Conservation (phyloP, 306 rosid species). For the Rosa persica region DNA sequence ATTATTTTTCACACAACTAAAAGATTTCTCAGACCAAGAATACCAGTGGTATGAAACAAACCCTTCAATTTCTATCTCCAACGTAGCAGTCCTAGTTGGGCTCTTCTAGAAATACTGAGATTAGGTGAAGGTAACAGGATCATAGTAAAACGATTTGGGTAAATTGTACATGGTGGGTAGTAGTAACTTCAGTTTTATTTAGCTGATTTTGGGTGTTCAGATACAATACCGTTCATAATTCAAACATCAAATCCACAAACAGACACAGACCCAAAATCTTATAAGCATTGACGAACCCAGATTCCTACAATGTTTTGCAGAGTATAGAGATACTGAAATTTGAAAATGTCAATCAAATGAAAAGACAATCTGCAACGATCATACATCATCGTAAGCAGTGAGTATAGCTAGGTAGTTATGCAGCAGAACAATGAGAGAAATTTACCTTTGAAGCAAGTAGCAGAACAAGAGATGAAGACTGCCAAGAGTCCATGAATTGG, state of each 20-base stretch:
- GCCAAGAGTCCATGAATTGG: neutral
- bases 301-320: neutral
- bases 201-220: neutral
- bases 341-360: neutral
- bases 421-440: neutral
- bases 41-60: neutral
- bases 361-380: neutral
- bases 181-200: constrained; percentile 18
- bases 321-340: neutral
- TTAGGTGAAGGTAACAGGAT: constrained; percentile 10
- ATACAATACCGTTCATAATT: neutral
- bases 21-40: neutral
- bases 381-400: neutral
- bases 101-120: neutral
- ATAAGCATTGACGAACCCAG: neutral
- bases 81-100: neutral
- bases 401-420: neutral
- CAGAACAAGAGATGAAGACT: neutral
- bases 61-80: neutral
- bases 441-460: neutral
- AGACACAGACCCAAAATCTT: neutral
- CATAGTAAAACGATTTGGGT: constrained; percentile 13
- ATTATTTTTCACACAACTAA: neutral
- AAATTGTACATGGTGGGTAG: constrained; percentile 5
- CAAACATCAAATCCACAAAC: neutral